Base-by-base conservation (phyloP, 2,329 filamentous ascomycete species). In the Sarocladiaceae sp. region DNA sequence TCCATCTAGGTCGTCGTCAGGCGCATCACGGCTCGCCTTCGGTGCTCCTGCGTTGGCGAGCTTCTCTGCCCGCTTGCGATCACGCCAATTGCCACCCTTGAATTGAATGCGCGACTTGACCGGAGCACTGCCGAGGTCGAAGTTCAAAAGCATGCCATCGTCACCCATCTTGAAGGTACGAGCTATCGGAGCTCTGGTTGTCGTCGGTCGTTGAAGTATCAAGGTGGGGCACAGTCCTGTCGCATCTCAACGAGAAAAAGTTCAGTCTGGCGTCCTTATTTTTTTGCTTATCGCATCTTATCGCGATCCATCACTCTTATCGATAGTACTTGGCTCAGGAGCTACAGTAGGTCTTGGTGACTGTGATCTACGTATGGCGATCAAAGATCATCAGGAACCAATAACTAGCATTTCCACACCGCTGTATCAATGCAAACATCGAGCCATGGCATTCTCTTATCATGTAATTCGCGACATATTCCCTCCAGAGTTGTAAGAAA, bases 131-230 rank as follows among this genome's bases (percentile, higher is more conserved):
- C 82, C 80, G 53, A 96, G 75, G 61, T 90, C 85, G 66, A 97
- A 97, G 63, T 97, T 97, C 65, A 97, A 76, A 53, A 97, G 80
- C 83, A 99, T 88, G 60, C 91, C 91, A 84, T 96, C 89, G 75
- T 97, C 92, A 50, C 89, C 89, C 92, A 97, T 97, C 55, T 54
- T 64, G 54, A 44, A 22, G 36, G 31, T 15, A 33, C 23, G 10
- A 33, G 44, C 44, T 48, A 11, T 44, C 8, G 44, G 3, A 18
- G 44, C 44, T 48, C 44, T 48, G 44, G 26, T 33, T 48, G 44
- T 31, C 20, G 26, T 3, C 33, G 25, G 44, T 20, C 22, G 26
- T 33, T 33, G 29, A 33, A 33, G n/a, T 31, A 44, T 26, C 40
- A 33, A 48, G 44, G 44, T 48, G 44, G 44, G 44, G 44, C 44